Evolutionary conservation across 352 stramenopile genomes (phyloP).

Genomic region (Globisporangium uncinulatum): DNA sequence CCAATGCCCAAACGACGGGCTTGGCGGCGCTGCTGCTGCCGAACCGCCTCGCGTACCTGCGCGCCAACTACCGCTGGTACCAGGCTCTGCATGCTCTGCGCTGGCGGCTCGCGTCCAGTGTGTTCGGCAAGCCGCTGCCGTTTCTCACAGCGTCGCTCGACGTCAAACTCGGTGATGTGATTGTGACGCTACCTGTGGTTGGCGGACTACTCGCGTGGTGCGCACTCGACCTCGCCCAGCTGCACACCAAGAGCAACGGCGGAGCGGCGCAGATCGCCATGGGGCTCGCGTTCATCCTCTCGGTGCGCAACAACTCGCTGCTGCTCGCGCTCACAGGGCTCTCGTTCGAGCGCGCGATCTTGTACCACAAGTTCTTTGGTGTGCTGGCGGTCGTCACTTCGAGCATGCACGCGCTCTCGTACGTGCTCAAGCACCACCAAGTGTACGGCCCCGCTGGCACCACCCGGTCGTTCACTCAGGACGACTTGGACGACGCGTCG

Average conservation of each 20-base stretch:
- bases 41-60: neutral
- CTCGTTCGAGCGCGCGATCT: constrained; percentile 41
- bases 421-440: constrained; percentile 21
- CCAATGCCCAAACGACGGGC: too few relatives aligned
- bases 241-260: constrained; percentile 18
- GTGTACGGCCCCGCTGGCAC: neutral
- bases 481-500: neutral
- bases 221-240: constrained; percentile 11
- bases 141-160: constrained; percentile 21
- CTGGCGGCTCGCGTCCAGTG: neutral
- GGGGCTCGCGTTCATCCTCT: constrained; percentile 30
- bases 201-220: constrained; percentile 17
- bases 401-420: constrained; percentile 35
- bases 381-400: constrained; percentile 28
- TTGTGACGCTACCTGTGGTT: constrained; percentile 24
- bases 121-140: constrained; percentile 6
- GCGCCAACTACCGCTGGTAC: constrained; percentile 1
- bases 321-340: constrained; percentile 36
- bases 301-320: constrained; percentile 45
- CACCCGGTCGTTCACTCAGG: neutral
- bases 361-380: constrained; percentile 44
- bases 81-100: neutral
- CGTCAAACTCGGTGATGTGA: constrained; percentile 33
- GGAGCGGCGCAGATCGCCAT: constrained; percentile 22
- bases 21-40: neutral